Conservation (phyloP, 805 yeast genomes). For the Kuraishia hungarica region DNA sequence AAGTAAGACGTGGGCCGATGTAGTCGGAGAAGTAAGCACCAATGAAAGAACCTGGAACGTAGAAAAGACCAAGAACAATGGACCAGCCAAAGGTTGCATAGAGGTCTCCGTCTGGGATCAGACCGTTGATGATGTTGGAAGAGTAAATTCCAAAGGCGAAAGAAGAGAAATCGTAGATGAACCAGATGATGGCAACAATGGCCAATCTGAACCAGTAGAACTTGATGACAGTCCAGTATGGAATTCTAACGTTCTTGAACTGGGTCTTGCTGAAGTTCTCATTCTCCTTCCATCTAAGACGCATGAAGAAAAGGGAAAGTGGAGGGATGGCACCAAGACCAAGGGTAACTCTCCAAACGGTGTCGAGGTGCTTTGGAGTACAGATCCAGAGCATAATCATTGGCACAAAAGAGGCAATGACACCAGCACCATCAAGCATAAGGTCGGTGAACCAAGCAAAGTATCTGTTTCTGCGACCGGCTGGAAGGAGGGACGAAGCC, state of each 20-base stretch:
- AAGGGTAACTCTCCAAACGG: conserved; percentile 87
- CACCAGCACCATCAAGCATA: conserved; percentile 85
- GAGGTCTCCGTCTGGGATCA: conserved; percentile 53
- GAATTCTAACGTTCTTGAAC: conserved; percentile 56
- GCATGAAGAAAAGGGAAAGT: conserved; percentile 61
- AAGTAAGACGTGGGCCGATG: conserved; percentile 83
- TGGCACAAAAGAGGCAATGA: conserved; percentile 76
- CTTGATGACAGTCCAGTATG: conserved; percentile 61
- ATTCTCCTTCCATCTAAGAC: conserved; percentile 70
- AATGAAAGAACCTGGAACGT: conserved; percentile 80
- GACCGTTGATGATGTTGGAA: conserved; percentile 50
- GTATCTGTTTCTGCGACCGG: conserved; percentile 81
- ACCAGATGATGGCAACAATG: conserved; percentile 77
- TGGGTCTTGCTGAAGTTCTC: conserved; percentile 61
- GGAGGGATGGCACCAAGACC: conserved; percentile 92
- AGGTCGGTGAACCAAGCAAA: conserved; percentile 83
- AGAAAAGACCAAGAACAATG: conserved; percentile 78
- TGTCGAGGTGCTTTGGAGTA: conserved; percentile 56
- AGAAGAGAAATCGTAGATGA: conserved; percentile 79
- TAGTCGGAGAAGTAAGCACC: conserved; percentile 80
- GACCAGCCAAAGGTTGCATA: conserved; percentile 87
- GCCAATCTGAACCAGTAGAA: conserved; percentile 77
- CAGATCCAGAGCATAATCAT: conserved; percentile 82
- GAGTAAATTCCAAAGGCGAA: conserved; percentile 87
- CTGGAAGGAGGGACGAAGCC: conserved; percentile 67